Evolutionary conservation across 2,329 filamentous ascomycete genomes (phyloP).

Genomic region (Diplodia mutila): DNA sequence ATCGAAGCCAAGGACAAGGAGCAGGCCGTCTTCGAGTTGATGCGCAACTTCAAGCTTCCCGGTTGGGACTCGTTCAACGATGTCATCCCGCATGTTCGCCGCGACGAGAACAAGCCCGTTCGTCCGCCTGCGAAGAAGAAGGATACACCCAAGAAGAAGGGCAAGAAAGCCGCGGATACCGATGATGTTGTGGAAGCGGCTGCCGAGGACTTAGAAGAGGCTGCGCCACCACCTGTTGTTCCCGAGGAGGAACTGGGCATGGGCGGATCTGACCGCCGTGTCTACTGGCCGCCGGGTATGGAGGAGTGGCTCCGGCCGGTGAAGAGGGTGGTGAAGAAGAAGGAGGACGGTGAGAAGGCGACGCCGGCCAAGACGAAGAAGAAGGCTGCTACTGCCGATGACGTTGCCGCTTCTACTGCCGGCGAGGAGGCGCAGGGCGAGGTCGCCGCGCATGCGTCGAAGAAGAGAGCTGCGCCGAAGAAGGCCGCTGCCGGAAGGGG

Average conservation of each 20-base stretch:
- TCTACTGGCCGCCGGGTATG: slow-evolving; percentile 90
- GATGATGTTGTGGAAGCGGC: slow-evolving; percentile 47
- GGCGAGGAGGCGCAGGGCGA: neutral
- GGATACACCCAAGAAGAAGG: slow-evolving; percentile 50
- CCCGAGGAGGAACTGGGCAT: slow-evolving; percentile 75
- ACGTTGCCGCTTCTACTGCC: slow-evolving; percentile 6
- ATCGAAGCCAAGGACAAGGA: slow-evolving; percentile 99
- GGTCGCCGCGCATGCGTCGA: slow-evolving; percentile 7
- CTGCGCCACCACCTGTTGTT: slow-evolving; percentile 47
- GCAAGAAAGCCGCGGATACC: slow-evolving; percentile 42
- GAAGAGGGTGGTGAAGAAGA: slow-evolving; percentile 68
- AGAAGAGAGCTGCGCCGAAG: slow-evolving; percentile 39
- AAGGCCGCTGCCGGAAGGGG: slow-evolving; percentile 31
- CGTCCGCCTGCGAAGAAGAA: slow-evolving; percentile 45
- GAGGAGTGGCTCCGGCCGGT: slow-evolving; percentile 86
- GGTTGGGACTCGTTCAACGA: slow-evolving; percentile 77
- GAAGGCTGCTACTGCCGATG: slow-evolving; percentile 33
- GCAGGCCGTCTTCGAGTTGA: slow-evolving; percentile 92
- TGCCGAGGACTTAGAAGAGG: slow-evolving; percentile 46
- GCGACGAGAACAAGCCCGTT: slow-evolving; percentile 69
- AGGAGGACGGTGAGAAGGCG: slow-evolving; percentile 47
- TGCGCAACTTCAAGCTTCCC: slow-evolving; percentile 83
- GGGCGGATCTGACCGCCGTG: slow-evolving; percentile 79
- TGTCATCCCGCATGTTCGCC: slow-evolving; percentile 74
- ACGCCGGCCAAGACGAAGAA: slow-evolving; percentile 41